phyloP scores from a whole-genome alignment of 768 basidiomycete genomes.

The Agaricus sinodeliciosus region DNA sequence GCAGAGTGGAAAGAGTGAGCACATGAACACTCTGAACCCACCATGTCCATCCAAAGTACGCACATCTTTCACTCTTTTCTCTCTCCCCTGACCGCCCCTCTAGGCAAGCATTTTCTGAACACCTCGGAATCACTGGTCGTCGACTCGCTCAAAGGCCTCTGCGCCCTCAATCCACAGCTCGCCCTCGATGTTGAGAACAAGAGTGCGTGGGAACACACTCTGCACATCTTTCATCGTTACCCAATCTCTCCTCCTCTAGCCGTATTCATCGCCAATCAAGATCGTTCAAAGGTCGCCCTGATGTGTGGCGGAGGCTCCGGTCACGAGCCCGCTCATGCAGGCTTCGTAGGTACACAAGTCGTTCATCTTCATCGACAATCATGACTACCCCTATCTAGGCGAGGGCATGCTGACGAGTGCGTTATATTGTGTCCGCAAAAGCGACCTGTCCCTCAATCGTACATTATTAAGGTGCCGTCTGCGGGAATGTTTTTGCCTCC shows the following conservation, averaged over 20 bases:
- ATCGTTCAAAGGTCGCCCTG: constrained; percentile 64
- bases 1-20: too few species aligned
- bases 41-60: constrained; percentile 34
- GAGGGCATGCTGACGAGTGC: constrained; percentile 72
- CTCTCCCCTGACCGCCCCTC: not conserved
- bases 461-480: constrained; percentile 52
- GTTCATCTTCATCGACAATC: not conserved
- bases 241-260: constrained; percentile 33
- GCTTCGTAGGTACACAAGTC: constrained; percentile 63
- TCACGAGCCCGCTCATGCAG: constrained; percentile 88
- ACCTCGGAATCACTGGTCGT: constrained; percentile 61
- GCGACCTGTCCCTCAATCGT: not conserved
- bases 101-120: constrained; percentile 78
- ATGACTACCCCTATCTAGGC: constrained; percentile 30
- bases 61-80: not conserved
- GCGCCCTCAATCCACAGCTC: constrained; percentile 63
- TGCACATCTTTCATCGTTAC: constrained; percentile 5
- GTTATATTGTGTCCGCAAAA: not conserved
- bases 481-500: constrained; percentile 86
- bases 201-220: constrained; percentile 35
- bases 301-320: constrained; percentile 84
- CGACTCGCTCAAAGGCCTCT: constrained; percentile 73
- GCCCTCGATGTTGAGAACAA: constrained; percentile 65
- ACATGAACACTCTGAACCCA: too few species aligned
- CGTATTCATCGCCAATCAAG: constrained; percentile 49